Evolutionary conservation across 31 red algal species (phyloP).

Genomic region (Asparagopsis taxiformis): DNA sequence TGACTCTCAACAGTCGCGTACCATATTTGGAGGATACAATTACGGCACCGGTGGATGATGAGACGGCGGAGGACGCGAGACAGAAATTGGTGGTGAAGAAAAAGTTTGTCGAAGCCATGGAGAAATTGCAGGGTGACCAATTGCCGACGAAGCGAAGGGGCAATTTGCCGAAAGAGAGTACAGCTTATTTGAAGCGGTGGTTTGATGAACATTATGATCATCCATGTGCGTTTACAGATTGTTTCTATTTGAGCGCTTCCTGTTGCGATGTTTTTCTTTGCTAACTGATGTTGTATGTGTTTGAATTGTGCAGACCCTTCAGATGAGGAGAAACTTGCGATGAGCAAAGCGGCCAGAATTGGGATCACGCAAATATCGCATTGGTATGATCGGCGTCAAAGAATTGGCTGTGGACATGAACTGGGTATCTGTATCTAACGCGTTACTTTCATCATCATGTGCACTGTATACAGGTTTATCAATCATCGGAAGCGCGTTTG

Average conservation of each 20-base stretch:
- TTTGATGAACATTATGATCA: constrained; percentile 2
- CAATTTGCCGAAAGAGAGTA: constrained; percentile 9
- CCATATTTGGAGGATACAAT: neutral
- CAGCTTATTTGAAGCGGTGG: constrained; percentile 2
- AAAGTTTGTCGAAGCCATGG: constrained; percentile 7
- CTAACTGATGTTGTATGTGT: neutral
- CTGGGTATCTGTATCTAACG: neutral
- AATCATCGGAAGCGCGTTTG: constrained; percentile 11
- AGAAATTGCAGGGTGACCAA: neutral
- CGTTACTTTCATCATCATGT: no score
- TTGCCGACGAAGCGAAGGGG: neutral
- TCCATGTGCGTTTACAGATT: constrained; percentile 16
- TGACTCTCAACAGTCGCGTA: neutral
- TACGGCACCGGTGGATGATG: constrained; percentile 3
- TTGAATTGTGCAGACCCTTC: neutral
- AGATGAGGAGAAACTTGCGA: neutral
- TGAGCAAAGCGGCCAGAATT: neutral
- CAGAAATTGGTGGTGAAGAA: constrained; percentile 7
- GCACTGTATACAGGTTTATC: neutral
- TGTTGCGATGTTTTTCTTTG: neutral
- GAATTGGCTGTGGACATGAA: no score
- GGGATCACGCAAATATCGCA: neutral
- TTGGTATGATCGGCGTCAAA: neutral
- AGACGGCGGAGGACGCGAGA: constrained; percentile 6
- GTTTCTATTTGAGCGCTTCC: no score